Evolutionary conservation across 2,329 filamentous ascomycete genomes (phyloP).

Genomic region (Pyricularia pennisetigena): DNA sequence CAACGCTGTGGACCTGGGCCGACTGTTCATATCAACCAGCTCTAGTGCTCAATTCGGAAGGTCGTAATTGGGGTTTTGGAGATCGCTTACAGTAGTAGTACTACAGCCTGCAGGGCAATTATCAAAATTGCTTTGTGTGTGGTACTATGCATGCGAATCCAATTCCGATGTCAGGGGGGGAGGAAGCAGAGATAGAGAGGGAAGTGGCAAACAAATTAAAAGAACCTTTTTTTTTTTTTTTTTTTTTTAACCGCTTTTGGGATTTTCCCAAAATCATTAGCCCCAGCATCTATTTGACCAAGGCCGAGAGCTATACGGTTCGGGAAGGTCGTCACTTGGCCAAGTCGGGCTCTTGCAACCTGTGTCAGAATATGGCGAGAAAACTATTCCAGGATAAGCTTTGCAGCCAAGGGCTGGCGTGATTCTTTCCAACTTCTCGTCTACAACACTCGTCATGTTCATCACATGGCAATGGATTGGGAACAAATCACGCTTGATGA

Average conservation of each 20-base stretch:
- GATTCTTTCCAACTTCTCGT: background rate
- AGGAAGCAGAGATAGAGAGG: background rate
- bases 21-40: background rate
- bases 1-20: background rate
- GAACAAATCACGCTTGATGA: background rate
- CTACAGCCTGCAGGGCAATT: background rate
- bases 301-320: background rate
- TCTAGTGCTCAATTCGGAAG: slow-evolving; percentile 4
- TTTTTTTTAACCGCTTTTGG: no score
- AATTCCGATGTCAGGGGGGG: background rate
- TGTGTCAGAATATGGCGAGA: background rate
- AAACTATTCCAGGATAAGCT: background rate
- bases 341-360: background rate
- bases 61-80: slow-evolving; percentile 1
- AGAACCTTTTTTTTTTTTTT: background rate
- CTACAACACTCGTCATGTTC: background rate
- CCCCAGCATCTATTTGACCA: no score
- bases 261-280: no score
- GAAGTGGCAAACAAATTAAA: background rate
- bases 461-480: background rate
- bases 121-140: background rate
- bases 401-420: background rate
- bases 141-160: background rate
- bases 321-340: background rate
- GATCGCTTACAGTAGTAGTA: background rate